These are phyloP conservation scores for Barbarea vulgaris DNA, from an alignment of 345 rosid genomes.

Conservation along the genomic window DNA sequence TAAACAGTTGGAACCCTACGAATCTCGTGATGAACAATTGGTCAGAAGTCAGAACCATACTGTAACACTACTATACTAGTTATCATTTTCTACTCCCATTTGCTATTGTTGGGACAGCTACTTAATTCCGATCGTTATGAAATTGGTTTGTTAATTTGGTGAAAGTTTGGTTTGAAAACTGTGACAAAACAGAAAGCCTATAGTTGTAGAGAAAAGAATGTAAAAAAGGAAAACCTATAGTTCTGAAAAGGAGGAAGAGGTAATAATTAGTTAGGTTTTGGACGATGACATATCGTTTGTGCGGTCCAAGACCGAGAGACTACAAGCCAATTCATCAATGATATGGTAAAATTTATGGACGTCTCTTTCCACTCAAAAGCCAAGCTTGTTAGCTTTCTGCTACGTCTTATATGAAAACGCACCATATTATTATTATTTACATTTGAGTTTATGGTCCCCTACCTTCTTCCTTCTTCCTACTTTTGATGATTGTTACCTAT, in stretches of 20 bases:
- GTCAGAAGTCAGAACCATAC: slow-evolving; percentile 33
- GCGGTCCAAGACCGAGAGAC: neutral
- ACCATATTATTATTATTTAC: neutral
- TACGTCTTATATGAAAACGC: slow-evolving; percentile 19
- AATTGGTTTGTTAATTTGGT: slow-evolving; percentile 3
- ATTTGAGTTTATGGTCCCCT: slow-evolving; percentile 18
- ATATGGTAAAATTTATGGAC: neutral
- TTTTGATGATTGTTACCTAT: slow-evolving; percentile 25
- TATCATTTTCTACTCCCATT: slow-evolving; percentile 4
- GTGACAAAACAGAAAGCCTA: slow-evolving; percentile 5
- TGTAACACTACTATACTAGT: slow-evolving; percentile 10
- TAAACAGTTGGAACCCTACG: slow-evolving; percentile 11
- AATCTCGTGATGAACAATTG: slow-evolving; percentile 19
- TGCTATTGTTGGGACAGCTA: slow-evolving; percentile 19
- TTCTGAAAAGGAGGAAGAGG: neutral
- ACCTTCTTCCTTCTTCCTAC: slow-evolving; percentile 1
- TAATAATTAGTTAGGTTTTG: slow-evolving; percentile 10
- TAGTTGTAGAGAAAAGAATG: neutral
- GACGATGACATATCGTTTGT: slow-evolving; percentile 25
- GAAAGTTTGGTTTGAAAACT: slow-evolving; percentile 16
- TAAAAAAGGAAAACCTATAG: neutral
- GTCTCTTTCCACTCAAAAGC: slow-evolving; percentile 32
- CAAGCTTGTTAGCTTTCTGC: slow-evolving; percentile 28
- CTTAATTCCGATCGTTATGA: slow-evolving; percentile 2
- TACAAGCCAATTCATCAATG: neutral